Conservation (phyloP, 371 early-diverging fungal genomes). For the Capillidium rhysosporum region DNA sequence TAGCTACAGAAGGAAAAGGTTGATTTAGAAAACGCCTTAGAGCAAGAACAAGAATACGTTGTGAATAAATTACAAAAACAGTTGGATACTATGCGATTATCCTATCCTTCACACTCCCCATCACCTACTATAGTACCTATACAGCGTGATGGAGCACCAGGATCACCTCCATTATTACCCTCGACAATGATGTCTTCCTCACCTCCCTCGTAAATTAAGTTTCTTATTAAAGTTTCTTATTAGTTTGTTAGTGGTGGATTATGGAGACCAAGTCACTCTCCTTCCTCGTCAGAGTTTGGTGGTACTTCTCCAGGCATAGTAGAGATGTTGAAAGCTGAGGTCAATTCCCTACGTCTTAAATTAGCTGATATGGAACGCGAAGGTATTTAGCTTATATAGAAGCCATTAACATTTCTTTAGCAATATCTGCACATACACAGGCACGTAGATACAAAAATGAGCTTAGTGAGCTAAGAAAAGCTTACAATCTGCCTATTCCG, state of each 20-base stretch:
- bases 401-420: not conserved
- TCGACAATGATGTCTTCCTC: slow-evolving; percentile 11
- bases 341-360: slow-evolving; percentile 30
- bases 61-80: slow-evolving; percentile 50
- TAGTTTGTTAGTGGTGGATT: slow-evolving; percentile 18
- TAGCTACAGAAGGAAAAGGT: slow-evolving; percentile 59
- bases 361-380: slow-evolving; percentile 51
- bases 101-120: slow-evolving; percentile 14
- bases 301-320: slow-evolving; percentile 23
- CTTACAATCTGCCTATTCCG: not conserved
- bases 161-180: slow-evolving; percentile 16
- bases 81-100: slow-evolving; percentile 25
- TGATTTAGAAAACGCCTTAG: slow-evolving; percentile 57
- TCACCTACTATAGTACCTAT: slow-evolving; percentile 12
- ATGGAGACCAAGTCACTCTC: slow-evolving; percentile 27
- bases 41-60: slow-evolving; percentile 67
- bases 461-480: not conserved
- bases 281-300: slow-evolving; percentile 19
- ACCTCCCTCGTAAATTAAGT: slow-evolving; percentile 14
- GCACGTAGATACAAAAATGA: not conserved
- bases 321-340: slow-evolving; percentile 47
- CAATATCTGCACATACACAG: slow-evolving; percentile 3
- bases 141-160: slow-evolving; percentile 13
- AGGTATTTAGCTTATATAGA: slow-evolving; percentile 16
- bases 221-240: slow-evolving; percentile 5